A percentile compares a stretch with the other conserved stretches of the same genome.
Conservation (phyloP, 164 flowering plant species). For the Echeveria elegans region DNA sequence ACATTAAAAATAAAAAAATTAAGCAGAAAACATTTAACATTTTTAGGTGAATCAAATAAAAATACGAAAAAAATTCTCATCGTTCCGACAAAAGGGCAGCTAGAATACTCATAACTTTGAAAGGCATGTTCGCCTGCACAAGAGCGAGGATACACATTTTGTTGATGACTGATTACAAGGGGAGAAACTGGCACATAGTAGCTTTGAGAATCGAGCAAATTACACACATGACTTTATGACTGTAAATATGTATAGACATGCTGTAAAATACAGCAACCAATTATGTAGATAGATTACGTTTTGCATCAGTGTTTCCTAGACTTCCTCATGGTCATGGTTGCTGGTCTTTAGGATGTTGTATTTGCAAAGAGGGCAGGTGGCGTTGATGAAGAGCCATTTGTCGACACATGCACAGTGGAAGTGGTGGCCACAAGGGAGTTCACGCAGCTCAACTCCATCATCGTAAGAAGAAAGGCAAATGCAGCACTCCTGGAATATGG, state of each 20-base stretch:
- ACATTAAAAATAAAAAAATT: too few species aligned
- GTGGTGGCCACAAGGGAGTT: slow-evolving; percentile 76
- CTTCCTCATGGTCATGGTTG: slow-evolving; percentile 26
- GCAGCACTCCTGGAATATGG: slow-evolving; percentile 57
- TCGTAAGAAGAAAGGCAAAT: slow-evolving; percentile 70
- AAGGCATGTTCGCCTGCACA: too few species aligned
- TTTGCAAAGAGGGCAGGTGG: slow-evolving; percentile 89
- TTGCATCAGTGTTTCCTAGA: slow-evolving; percentile 11
- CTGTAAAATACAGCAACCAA: not conserved
- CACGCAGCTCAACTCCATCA: slow-evolving; percentile 66
- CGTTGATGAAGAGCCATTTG: slow-evolving; percentile 82
- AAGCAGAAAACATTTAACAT: too few species aligned
- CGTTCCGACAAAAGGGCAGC: too few species aligned
- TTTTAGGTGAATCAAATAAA: too few species aligned
- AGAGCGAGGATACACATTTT: too few species aligned
- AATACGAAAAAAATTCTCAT: too few species aligned
- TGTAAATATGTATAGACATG: not conserved
- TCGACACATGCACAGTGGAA: slow-evolving; percentile 68
- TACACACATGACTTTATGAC: not conserved
- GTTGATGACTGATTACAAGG: not conserved
- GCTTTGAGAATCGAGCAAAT: not conserved
- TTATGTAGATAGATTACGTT: not conserved
- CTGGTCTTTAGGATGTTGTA: slow-evolving; percentile 47
- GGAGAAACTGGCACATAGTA: not conserved
- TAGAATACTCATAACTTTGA: too few species aligned